phyloP scores from a whole-genome alignment of 306 rosid genomes.

The Prunus fruticosa region DNA sequence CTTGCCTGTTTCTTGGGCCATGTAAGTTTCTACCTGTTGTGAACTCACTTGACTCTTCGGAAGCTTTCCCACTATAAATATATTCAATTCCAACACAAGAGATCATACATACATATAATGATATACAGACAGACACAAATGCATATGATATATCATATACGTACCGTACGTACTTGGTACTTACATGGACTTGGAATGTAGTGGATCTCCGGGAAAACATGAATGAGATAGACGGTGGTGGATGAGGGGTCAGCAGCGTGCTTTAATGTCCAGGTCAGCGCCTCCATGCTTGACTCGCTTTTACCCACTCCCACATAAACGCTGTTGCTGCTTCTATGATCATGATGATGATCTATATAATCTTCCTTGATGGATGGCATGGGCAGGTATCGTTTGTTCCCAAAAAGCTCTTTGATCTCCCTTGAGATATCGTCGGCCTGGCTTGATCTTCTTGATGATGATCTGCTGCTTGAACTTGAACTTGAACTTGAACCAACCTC shows the following conservation, averaged over 20 bases:
- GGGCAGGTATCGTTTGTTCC: slow-evolving; percentile 21
- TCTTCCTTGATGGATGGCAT: slow-evolving; percentile 52
- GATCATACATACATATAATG: too few species aligned
- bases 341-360: not conserved
- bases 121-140: too few species aligned
- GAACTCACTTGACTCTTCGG: slow-evolving; percentile 70
- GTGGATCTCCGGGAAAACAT: slow-evolving; percentile 59
- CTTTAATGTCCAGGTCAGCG: slow-evolving; percentile 57
- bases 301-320: slow-evolving; percentile 76
- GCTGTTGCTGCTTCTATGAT: slow-evolving; percentile 18
- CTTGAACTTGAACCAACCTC: not conserved
- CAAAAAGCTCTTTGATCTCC: slow-evolving; percentile 24
- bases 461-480: too few species aligned
- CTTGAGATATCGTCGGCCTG: not conserved
- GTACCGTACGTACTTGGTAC: not conserved
- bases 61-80: slow-evolving; percentile 65
- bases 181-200: slow-evolving; percentile 71
- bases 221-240: slow-evolving; percentile 52
- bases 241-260: slow-evolving; percentile 35
- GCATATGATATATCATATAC: too few species aligned
- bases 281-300: slow-evolving; percentile 56
- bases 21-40: slow-evolving; percentile 54
- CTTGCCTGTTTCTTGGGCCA: slow-evolving; percentile 73
- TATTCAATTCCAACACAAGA: not conserved
- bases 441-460: too few species aligned